A percentile compares a stretch with the other conserved stretches of the same genome.
These are phyloP conservation scores for Neurospora sp. DNA, from an alignment of 495 filamentous ascomycete species.

Conservation along the genomic window DNA sequence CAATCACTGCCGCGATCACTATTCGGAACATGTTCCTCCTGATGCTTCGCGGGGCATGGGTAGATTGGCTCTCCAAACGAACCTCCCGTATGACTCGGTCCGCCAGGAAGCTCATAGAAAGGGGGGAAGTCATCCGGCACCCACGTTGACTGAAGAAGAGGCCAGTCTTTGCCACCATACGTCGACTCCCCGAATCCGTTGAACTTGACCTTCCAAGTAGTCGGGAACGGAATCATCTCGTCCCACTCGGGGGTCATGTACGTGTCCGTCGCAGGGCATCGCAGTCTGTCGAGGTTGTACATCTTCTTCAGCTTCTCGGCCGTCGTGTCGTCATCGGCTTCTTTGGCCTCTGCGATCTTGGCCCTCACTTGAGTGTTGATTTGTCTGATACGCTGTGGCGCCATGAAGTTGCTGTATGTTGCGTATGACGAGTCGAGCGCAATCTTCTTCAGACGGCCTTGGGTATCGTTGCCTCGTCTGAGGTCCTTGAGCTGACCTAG, in stretches of 20 bases:
- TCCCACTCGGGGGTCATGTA: conserved; percentile 12
- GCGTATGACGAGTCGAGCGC: background rate
- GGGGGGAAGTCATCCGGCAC: conserved; percentile 2
- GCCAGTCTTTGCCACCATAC: background rate
- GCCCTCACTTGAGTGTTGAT: background rate
- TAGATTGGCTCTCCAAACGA: background rate
- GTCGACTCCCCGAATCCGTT: conserved; percentile 10
- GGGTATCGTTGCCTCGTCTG: conserved; percentile 9
- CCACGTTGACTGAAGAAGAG: background rate
- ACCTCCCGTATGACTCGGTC: background rate
- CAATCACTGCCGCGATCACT: background rate
- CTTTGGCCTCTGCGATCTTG: background rate
- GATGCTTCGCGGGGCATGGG: background rate
- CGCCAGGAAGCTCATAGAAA: conserved; percentile 5
- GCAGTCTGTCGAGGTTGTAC: background rate
- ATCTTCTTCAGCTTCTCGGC: background rate
- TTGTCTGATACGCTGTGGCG: conserved; percentile 3
- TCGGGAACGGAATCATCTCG: conserved; percentile 13
- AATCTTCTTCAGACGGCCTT: conserved; percentile 8
- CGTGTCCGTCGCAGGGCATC: conserved; percentile 3
- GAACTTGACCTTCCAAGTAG: conserved; percentile 11
- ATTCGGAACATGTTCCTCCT: background rate
- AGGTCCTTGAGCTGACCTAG: conserved; percentile 7
- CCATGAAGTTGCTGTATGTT: conserved; percentile 9
- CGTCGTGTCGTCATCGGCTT: background rate